A percentile compares a stretch with the other conserved stretches of the same genome.
Evolutionary conservation across 176 grass and related monocot genomes (phyloP).

Genomic region (Juncus inflexus): DNA sequence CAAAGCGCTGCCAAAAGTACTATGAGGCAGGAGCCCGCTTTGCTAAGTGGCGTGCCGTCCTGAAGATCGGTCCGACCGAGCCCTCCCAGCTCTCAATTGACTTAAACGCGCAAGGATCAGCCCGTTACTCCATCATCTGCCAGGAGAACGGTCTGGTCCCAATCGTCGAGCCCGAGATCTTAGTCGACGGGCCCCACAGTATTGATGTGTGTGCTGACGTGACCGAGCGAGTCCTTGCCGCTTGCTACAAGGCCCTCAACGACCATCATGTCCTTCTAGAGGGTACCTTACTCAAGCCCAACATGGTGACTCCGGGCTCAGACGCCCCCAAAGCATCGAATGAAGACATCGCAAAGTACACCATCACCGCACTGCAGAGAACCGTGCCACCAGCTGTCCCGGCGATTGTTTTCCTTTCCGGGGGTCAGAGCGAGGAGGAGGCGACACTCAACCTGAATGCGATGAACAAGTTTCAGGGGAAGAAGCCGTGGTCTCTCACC

Average conservation of each 20-base stretch:
- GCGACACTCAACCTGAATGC: slow-evolving; percentile 33
- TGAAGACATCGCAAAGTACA: slow-evolving; percentile 32
- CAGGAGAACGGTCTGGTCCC: slow-evolving; percentile 34
- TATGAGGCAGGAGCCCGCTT: slow-evolving; percentile 35
- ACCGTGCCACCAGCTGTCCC: slow-evolving; percentile 34
- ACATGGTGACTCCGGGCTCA: slow-evolving; percentile 38
- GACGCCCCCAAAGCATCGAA: slow-evolving; percentile 15
- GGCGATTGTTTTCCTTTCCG: slow-evolving; percentile 37
- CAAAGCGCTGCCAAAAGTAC: slow-evolving; percentile 32
- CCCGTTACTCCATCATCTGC: slow-evolving; percentile 39
- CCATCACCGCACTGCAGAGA: slow-evolving; percentile 23
- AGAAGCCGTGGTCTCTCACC: slow-evolving; percentile 37
- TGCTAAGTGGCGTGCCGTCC: slow-evolving; percentile 38
- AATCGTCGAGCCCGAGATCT: slow-evolving; percentile 38
- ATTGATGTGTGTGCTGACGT: slow-evolving; percentile 27
- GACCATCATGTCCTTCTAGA: slow-evolving; percentile 38
- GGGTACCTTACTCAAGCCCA: slow-evolving; percentile 34
- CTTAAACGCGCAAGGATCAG: slow-evolving; percentile 31
- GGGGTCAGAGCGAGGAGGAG: slow-evolving; percentile 37
- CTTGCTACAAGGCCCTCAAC: slow-evolving; percentile 36
- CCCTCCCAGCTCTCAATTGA: slow-evolving; percentile 35
- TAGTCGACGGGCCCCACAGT: slow-evolving; percentile 30
- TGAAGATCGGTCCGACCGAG: slow-evolving; percentile 28
- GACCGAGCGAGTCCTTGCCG: slow-evolving; percentile 27
- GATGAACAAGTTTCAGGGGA: slow-evolving; percentile 31